Evolutionary conservation across 2,329 filamentous ascomycete genomes (phyloP), one percentile per base, ranked within the genome.

Genomic region (Apiospora kogelbergensis): DNA sequence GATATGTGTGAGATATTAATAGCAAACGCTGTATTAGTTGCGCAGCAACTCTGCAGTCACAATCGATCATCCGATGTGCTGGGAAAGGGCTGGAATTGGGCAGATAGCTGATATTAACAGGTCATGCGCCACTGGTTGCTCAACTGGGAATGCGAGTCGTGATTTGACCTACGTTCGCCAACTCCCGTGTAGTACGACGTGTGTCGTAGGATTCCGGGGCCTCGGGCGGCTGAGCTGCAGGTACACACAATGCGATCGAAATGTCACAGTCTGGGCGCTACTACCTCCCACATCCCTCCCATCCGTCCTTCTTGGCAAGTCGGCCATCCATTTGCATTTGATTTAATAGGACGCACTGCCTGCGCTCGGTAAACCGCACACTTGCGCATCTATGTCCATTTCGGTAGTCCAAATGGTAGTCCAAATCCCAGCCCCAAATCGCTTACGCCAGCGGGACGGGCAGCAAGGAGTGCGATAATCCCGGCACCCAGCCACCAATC

Each of bases 1-100:
- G 13, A 60, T 17, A 60, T 60, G 53, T 45, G 40, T 30, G 48
- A 57, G 53, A 60, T 60, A 60, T 37, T 60, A 60, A 60, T 60
- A 60, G 53, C 53, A 37, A 13, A 24, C n/a, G 30, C 13, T 26
- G 6, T 24, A 17, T 24, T 37, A 37, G 20, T 57, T 17, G 48
- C 48, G 40, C 40, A 42, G 40, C 13, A 42, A 42, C 40, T 42
- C 20, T 60, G 53, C 30, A 60, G 53, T 37, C 53, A 22, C 53
- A 60, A 37, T 37, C 53, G 20, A 60, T 37, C 53, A 60, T 60
- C 53, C 53, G 53, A 60, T 60, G 30, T 37, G 53, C 53, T 60
- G 53, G 53, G 33, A 60, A 60, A 37, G 30, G 53, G 53, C 53
- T 37, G 53, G 7, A 60, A 37, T 60, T 60, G 30, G 30, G 20